Evolutionary conservation across 1,139 yeast genomes (phyloP).

Genomic region (Yarrowia galli): DNA sequence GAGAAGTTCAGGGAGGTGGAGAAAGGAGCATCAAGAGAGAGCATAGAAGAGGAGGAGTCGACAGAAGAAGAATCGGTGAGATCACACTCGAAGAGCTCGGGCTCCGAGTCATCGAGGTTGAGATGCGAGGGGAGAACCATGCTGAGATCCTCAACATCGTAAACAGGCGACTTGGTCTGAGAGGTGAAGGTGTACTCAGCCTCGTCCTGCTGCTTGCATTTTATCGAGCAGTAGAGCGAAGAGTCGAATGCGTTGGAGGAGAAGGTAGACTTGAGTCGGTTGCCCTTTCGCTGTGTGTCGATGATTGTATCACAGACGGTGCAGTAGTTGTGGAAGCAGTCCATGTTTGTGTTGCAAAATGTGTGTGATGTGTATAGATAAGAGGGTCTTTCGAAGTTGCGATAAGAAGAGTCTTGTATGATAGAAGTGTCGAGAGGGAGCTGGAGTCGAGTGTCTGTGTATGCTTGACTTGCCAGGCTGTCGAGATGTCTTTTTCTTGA

Average conservation of each 20-base stretch:
- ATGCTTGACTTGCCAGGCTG: constrained; percentile 3
- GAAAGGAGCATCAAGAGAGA: constrained; percentile 17
- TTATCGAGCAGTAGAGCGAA: constrained; percentile 35
- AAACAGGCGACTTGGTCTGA: constrained; percentile 32
- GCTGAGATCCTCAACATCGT: constrained; percentile 34
- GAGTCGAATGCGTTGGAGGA: constrained; percentile 37
- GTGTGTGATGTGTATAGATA: not conserved
- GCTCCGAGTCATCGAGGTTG: constrained; percentile 32
- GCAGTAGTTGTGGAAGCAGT: constrained; percentile 40
- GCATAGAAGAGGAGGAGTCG: constrained; percentile 25
- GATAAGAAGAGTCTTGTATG: not conserved
- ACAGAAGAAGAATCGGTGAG: constrained; percentile 38
- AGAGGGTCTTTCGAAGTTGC: not conserved
- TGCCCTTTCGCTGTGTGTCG: constrained; percentile 37
- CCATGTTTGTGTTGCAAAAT: constrained; percentile 4
- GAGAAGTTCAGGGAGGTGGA: constrained; percentile 31
- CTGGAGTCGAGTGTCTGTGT: not conserved
- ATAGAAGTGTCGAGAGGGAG: not conserved
- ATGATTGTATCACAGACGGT: constrained; percentile 37
- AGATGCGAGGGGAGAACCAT: constrained; percentile 33
- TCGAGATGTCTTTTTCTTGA: constrained; percentile 7
- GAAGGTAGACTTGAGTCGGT: constrained; percentile 38
- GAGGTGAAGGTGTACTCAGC: constrained; percentile 31
- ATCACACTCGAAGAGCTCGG: constrained; percentile 39
- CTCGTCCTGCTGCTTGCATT: constrained; percentile 38